A percentile compares a stretch with the other conserved stretches of the same genome.
These are phyloP conservation scores for Dendrobium huoshanense DNA, from an alignment of 106 monocot species.

Conservation along the genomic window DNA sequence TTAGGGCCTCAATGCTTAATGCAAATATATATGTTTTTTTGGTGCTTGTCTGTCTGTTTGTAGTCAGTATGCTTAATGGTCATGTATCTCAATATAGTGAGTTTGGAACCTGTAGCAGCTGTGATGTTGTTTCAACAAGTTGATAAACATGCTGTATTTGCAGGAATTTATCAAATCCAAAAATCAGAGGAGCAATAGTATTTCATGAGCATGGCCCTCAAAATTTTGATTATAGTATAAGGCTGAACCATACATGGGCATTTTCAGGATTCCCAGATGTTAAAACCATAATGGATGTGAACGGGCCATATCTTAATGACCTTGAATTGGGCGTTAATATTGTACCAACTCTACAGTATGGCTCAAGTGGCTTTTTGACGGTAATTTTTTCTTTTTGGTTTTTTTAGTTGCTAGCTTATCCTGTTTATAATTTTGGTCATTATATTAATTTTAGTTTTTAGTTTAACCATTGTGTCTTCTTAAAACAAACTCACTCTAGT, in stretches of 20 bases:
- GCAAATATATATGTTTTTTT: not conserved
- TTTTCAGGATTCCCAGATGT: constrained; percentile 87
- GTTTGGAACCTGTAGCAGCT: not conserved
- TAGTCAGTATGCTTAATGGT: not conserved
- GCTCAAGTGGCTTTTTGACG: constrained; percentile 82
- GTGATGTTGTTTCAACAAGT: not conserved
- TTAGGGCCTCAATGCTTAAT: not conserved
- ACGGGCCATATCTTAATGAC: constrained; percentile 80
- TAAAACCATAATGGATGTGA: constrained; percentile 85
- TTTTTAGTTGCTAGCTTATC: not conserved
- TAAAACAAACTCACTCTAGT: not conserved
- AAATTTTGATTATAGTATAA: constrained; percentile 84
- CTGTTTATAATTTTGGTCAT: not conserved
- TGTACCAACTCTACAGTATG: constrained; percentile 73
- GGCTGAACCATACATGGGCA: constrained; percentile 89
- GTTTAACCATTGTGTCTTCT: not conserved
- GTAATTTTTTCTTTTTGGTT: constrained; percentile 33
- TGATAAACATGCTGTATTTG: constrained; percentile 3
- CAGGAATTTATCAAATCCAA: constrained; percentile 82
- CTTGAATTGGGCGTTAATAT: constrained; percentile 60
- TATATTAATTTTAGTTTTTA: not conserved
- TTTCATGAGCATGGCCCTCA: constrained; percentile 77
- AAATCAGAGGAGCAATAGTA: constrained; percentile 77
- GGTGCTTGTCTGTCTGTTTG: not conserved
- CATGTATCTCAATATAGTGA: not conserved